Evolutionary conservation across 2,329 filamentous ascomycete species (phyloP).

Genomic region (Penicillium expansum): DNA sequence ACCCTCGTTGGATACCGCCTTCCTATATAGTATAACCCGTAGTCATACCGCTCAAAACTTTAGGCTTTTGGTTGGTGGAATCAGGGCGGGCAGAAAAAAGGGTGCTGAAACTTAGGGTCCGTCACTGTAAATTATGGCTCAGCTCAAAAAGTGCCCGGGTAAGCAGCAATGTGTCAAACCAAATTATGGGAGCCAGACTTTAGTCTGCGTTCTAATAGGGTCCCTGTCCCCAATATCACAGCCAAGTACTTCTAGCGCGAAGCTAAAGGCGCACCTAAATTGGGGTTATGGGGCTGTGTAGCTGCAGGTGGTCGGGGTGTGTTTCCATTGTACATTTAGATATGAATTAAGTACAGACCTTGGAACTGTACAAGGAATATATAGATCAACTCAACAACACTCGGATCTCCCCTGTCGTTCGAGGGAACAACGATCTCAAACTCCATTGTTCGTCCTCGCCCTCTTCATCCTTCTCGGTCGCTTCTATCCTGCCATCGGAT

Average conservation of each 20-base stretch:
- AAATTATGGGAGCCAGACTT: no score
- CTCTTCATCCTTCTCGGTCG: conserved; percentile 37
- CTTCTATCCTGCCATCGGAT: conserved; percentile 17
- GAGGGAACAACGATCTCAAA: conserved; percentile 59
- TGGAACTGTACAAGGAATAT: neutral
- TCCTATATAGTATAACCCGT: no score
- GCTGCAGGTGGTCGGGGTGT: neutral
- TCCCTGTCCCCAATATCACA: neutral
- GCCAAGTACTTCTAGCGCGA: neutral
- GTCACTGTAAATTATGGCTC: no score
- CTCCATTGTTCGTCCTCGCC: conserved; percentile 34
- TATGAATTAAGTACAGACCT: neutral
- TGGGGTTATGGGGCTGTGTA: neutral
- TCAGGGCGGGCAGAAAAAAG: no score
- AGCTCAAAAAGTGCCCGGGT: no score
- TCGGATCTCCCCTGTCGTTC: conserved; percentile 62
- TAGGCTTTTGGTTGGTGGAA: no score
- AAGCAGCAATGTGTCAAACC: no score
- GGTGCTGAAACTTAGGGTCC: no score
- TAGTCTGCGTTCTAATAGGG: neutral
- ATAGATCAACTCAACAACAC: conserved; percentile 56
- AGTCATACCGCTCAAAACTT: no score
- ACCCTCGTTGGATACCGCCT: no score
- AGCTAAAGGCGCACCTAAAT: neutral
- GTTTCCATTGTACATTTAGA: neutral